Evolutionary conservation across 495 filamentous ascomycete genomes (phyloP), one percentile per base, ranked within the genome.

Genomic region (Daldinia childiae): DNA sequence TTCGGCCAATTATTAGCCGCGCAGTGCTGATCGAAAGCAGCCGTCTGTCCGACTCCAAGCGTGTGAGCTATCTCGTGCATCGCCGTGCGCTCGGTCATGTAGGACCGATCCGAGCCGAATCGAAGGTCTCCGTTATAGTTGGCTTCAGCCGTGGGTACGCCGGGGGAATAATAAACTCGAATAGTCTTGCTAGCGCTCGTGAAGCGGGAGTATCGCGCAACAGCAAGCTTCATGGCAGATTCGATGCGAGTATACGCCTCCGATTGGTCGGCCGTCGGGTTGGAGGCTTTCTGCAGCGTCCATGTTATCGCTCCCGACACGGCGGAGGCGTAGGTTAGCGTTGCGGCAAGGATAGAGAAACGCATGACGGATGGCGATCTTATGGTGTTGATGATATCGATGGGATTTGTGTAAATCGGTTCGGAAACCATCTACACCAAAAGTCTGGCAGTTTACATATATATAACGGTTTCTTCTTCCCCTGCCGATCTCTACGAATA

Each of bases 1-100:
- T 65, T 68, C 6, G 81, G 78, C 81, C 81, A 83, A 71, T 80
- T 72, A 41, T 74, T 73, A 2, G 76, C 64, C 4, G 72, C 69
- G 73, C 81, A 83, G 11, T 71, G 62, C 19, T 55, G 60, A 56
- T 83, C 76, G 62, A 83, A 83, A 6, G 74, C 74, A 2, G 60
- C 67, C 26, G 79, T 80, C 76, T 80, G 79, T 6, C 81, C 81
- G 8, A 83, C 72, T 7, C 81, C 81, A 3, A 83, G 76, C 9
- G 81, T 83, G 61, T 83, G 81, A 29, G 79, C 34, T 45, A 80
- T 83, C 77, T 83, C 81, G 71, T 83, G 81, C 74, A 83, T 76
- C 17, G 81, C 81, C 38, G 80, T 82, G 32, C 81, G 80, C 75
- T 83, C 78, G 57, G 68, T 83, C 81, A 83, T 83, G 77, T 83